Percentiles rank a stretch among this genome's conserved stretches.
phyloP scores from a whole-genome alignment of 371 early-diverging fungal genomes.

The Cokeromyces recurvatus region DNA sequence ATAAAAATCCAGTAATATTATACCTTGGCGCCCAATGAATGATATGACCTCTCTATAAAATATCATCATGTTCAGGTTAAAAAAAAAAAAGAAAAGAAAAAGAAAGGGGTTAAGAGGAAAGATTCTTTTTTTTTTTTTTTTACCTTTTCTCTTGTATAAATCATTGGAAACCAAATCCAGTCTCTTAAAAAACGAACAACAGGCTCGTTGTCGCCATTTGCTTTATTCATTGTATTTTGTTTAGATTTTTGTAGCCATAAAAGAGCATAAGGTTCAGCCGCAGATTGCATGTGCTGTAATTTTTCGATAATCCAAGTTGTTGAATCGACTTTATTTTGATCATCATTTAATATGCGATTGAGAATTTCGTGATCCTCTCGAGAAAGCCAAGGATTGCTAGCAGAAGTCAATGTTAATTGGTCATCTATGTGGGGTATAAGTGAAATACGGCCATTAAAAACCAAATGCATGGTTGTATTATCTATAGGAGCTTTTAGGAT shows the following conservation, averaged over 20 bases:
- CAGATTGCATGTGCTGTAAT: conserved; percentile 17
- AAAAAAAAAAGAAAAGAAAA: too few relatives aligned
- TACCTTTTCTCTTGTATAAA: conserved; percentile 43
- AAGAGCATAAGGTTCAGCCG: conserved; percentile 16
- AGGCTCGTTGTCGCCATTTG: background rate
- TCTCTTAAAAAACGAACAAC: conserved; percentile 26
- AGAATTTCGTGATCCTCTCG: conserved; percentile 25
- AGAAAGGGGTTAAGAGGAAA: too few relatives aligned
- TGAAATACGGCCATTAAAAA: conserved; percentile 7
- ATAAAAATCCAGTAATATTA: conserved; percentile 33
- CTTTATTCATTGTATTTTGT: background rate
- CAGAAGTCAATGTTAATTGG: conserved; percentile 17
- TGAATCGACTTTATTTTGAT: conserved; percentile 9
- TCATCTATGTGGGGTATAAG: background rate
- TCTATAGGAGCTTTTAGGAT: conserved; percentile 17
- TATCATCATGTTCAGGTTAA: too few relatives aligned
- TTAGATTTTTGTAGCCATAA: background rate
- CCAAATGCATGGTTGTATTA: background rate
- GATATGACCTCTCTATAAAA: conserved; percentile 40
- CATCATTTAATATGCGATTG: conserved; percentile 4
- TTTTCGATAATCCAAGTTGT: conserved; percentile 25
- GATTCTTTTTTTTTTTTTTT: too few relatives aligned
- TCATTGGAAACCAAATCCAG: conserved; percentile 49
- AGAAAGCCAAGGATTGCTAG: conserved; percentile 24
- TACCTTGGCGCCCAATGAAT: conserved; percentile 41